Percentiles rank a stretch among this genome's conserved stretches.
Conservation (phyloP, 139 green algal genomes). For the Micractinium conductrix region DNA sequence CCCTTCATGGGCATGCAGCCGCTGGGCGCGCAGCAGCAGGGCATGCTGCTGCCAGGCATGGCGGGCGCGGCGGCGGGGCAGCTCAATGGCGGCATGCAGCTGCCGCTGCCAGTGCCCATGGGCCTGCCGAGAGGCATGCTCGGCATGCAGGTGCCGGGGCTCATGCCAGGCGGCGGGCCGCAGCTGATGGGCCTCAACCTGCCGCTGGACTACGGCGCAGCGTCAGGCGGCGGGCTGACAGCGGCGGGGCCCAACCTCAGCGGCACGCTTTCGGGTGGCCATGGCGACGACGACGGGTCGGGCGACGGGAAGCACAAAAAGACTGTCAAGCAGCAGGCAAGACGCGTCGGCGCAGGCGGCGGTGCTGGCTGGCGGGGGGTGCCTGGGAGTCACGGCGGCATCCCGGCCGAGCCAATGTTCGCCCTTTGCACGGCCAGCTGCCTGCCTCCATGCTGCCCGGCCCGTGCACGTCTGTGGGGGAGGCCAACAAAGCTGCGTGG, state of each 20-base stretch:
- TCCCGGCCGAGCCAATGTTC: no score
- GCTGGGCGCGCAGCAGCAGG: not conserved
- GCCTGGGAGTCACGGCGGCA: no score
- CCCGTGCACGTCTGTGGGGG: no score
- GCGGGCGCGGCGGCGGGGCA: not conserved
- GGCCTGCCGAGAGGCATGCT: not conserved
- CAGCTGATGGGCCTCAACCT: slow-evolving; percentile 9
- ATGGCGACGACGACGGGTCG: not conserved
- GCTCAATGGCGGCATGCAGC: not conserved
- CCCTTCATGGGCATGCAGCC: no score
- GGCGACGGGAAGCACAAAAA: slow-evolving; percentile 22
- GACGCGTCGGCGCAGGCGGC: no score
- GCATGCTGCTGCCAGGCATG: not conserved
- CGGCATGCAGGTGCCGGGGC: not conserved
- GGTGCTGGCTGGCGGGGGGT: no score
- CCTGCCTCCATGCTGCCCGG: no score
- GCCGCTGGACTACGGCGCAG: not conserved
- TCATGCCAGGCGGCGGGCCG: no score
- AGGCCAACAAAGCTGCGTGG: no score
- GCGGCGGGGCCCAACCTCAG: not conserved
- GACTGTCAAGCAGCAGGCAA: slow-evolving; percentile 39
- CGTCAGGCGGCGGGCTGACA: no score
- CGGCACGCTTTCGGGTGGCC: not conserved
- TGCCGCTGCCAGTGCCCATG: not conserved
- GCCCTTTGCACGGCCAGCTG: no score